Evolutionary conservation across 2,329 filamentous ascomycete genomes (phyloP).

Genomic region (Penicillium sp.): DNA sequence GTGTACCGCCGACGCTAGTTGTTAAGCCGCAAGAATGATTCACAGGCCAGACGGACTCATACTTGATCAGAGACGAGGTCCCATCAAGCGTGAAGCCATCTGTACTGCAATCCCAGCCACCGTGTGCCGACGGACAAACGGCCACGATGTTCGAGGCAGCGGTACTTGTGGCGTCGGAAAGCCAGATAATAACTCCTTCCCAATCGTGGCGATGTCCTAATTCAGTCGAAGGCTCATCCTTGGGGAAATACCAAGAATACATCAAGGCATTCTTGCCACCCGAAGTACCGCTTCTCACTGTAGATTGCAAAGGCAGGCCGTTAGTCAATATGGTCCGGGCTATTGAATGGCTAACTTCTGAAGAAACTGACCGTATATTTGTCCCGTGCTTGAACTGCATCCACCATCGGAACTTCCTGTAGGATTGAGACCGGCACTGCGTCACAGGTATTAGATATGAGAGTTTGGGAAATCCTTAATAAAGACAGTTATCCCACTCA

Average conservation of each 20-base stretch:
- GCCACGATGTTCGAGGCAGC: conserved; percentile 47
- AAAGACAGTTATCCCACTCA: conserved; percentile 31
- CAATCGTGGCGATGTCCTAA: conserved; percentile 58
- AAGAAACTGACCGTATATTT: conserved; percentile 45
- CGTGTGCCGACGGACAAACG: conserved; percentile 55
- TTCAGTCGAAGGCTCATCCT: conserved; percentile 47
- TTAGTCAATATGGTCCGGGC: background rate
- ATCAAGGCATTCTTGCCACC: conserved; percentile 50
- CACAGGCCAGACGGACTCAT: conserved; percentile 51
- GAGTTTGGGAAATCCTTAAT: background rate
- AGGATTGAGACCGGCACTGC: conserved; percentile 47
- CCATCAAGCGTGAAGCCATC: conserved; percentile 44
- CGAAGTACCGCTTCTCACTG: conserved; percentile 44
- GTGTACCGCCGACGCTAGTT: conserved; percentile 42
- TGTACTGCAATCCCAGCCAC: conserved; percentile 48
- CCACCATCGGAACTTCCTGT: conserved; percentile 41
- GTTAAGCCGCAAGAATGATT: conserved; percentile 50
- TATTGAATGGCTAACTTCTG: background rate
- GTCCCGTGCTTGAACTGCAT: conserved; percentile 50
- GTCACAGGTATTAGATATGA: background rate
- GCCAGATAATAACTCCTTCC: conserved; percentile 57
- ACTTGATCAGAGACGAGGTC: conserved; percentile 49
- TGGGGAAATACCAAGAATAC: conserved; percentile 56
- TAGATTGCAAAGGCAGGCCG: background rate
- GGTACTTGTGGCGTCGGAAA: conserved; percentile 40